A percentile compares a stretch with the other conserved stretches of the same genome.
These are phyloP conservation scores for Globisporangium viniferum DNA, from an alignment of 352 stramenopile genomes.

Conservation along the genomic window DNA sequence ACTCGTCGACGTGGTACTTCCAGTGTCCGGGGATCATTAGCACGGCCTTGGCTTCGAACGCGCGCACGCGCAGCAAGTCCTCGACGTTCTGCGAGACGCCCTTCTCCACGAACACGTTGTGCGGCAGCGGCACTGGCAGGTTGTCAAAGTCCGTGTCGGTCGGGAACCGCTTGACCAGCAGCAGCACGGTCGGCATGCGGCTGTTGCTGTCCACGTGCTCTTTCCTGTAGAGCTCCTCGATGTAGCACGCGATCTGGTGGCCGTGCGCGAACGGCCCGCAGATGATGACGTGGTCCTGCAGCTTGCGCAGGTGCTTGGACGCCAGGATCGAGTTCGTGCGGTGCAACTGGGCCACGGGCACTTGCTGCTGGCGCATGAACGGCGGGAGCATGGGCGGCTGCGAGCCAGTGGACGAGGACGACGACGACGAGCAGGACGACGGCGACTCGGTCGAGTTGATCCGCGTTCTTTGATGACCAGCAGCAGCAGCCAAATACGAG, in stretches of 20 bases:
- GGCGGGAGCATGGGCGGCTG: conserved; percentile 9
- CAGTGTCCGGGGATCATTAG: conserved; percentile 51
- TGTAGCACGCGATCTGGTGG: conserved; percentile 36
- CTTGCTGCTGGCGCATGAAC: conserved; percentile 6
- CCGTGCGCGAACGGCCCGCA: conserved; percentile 38
- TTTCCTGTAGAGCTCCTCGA: conserved; percentile 37
- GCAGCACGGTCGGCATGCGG: conserved; percentile 22
- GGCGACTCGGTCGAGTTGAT: conserved; percentile 12
- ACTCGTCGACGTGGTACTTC: conserved; percentile 40
- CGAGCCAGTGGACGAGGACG: not conserved
- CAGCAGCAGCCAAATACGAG: not conserved
- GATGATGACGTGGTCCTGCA: conserved; percentile 44
- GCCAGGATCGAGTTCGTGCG: conserved; percentile 22
- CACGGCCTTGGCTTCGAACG: conserved; percentile 35
- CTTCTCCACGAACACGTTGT: conserved; percentile 42
- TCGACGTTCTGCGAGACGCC: conserved; percentile 49
- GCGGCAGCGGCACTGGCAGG: conserved; percentile 23
- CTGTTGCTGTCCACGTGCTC: conserved; percentile 14
- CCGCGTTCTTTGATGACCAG: not conserved
- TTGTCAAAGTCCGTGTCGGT: conserved; percentile 31
- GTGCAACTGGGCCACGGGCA: conserved; percentile 1
- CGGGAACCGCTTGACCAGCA: conserved; percentile 42
- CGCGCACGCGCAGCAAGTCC: conserved; percentile 46
- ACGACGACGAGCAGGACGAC: not conserved
- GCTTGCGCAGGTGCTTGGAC: conserved; percentile 11